A percentile compares a stretch with the other conserved stretches of the same genome.
Evolutionary conservation across 495 filamentous ascomycete genomes (phyloP).

Genomic region (Aspergillus egyptiacus): DNA sequence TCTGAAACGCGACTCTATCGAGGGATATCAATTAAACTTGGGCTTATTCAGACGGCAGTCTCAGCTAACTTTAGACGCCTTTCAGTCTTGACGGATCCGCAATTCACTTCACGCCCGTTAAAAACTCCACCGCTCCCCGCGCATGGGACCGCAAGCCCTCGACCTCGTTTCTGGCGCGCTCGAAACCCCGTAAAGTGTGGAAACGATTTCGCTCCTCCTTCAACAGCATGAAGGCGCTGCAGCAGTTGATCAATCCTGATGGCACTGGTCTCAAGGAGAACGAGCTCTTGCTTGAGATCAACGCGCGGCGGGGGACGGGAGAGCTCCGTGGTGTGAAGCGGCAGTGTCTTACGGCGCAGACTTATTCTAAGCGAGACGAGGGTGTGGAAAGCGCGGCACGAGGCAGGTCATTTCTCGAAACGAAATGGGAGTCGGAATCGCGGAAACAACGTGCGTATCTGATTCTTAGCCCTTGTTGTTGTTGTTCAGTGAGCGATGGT

Average conservation of each 20-base stretch:
- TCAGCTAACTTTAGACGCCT: not conserved
- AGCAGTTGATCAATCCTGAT: conserved; percentile 24
- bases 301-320: conserved; percentile 22
- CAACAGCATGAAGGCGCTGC: conserved; percentile 34
- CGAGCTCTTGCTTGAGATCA: conserved; percentile 32
- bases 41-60: not conserved
- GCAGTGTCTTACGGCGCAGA: conserved; percentile 26
- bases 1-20: not conserved
- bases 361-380: not conserved
- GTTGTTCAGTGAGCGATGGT: too few species aligned
- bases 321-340: conserved; percentile 43
- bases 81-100: conserved; percentile 18
- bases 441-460: conserved; percentile 37
- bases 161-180: conserved; percentile 41
- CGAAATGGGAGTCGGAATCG: conserved; percentile 34
- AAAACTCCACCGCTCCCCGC: conserved; percentile 33
- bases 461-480: not conserved
- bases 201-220: conserved; percentile 43
- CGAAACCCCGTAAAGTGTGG: conserved; percentile 46
- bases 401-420: conserved; percentile 36
- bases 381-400: conserved; percentile 4
- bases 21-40: not conserved
- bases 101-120: conserved; percentile 38
- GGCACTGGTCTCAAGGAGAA: conserved; percentile 13
- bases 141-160: conserved; percentile 52